phyloP scores from a whole-genome alignment of 2,329 filamentous ascomycete species.

The Phialophora chinensis region DNA sequence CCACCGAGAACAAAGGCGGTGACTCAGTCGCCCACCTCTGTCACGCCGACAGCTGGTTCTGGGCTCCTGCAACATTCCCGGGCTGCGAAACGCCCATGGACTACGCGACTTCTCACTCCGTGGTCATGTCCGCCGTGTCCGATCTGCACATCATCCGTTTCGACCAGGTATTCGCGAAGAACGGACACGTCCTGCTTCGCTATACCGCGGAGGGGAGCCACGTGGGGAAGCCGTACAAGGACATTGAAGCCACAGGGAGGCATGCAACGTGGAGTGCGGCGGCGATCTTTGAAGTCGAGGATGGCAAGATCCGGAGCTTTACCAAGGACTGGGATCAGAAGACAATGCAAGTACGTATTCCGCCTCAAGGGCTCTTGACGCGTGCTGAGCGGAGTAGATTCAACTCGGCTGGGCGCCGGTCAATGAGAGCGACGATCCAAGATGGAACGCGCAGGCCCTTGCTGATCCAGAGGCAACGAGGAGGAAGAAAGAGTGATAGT shows the following conservation, averaged over 20 bases:
- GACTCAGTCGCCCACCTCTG: constrained; percentile 46
- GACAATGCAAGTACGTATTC: constrained; percentile 37
- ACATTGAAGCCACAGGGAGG: constrained; percentile 44
- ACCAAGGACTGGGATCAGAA: constrained; percentile 49
- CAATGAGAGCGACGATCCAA: constrained; percentile 35
- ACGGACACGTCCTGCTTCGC: constrained; percentile 45
- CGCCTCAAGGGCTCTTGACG: not conserved
- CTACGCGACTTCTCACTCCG: constrained; percentile 47
- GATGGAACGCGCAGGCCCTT: constrained; percentile 37
- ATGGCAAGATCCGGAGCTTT: constrained; percentile 47
- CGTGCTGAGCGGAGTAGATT: constrained; percentile 25
- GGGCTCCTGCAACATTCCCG: constrained; percentile 48
- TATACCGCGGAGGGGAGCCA: constrained; percentile 49
- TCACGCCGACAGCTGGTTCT: constrained; percentile 44
- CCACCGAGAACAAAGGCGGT: constrained; percentile 45
- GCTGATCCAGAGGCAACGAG: constrained; percentile 34
- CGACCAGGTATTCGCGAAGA: constrained; percentile 47
- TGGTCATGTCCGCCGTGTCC: constrained; percentile 45
- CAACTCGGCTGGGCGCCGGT: constrained; percentile 39
- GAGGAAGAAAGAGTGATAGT: constrained; percentile 19
- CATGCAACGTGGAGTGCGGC: constrained; percentile 48
- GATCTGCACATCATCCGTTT: constrained; percentile 47
- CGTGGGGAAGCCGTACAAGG: constrained; percentile 46
- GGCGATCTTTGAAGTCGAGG: constrained; percentile 48
- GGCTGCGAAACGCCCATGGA: constrained; percentile 47